Evolutionary conservation across 2,329 filamentous ascomycete genomes (phyloP).

Genomic region (Claviceps capensis): DNA sequence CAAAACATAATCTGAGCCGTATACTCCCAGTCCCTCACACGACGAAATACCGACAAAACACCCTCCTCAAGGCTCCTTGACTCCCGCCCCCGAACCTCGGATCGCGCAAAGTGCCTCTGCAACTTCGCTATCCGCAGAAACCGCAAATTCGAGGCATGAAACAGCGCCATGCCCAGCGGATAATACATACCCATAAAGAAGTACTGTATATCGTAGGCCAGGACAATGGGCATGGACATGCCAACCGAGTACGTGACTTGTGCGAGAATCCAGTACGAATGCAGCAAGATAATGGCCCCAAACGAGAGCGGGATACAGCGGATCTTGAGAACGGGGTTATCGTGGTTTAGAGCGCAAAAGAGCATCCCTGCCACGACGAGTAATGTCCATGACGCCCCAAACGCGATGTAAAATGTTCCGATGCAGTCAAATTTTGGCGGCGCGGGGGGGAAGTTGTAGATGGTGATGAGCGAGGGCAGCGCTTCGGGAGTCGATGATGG

Average conservation of each 20-base stretch:
- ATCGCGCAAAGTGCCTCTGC: slow-evolving; percentile 12
- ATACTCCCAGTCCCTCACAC: background rate
- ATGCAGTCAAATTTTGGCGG: slow-evolving; percentile 15
- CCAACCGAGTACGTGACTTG: slow-evolving; percentile 30
- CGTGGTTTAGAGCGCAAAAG: slow-evolving; percentile 20
- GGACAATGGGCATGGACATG: slow-evolving; percentile 22
- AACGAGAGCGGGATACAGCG: slow-evolving; percentile 23
- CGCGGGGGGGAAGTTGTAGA: slow-evolving; percentile 8
- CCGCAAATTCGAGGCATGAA: slow-evolving; percentile 48
- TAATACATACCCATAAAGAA: slow-evolving; percentile 54
- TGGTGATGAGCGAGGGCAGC: slow-evolving; percentile 1
- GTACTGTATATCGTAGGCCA: slow-evolving; percentile 38
- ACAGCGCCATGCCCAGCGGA: slow-evolving; percentile 51
- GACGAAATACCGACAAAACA: slow-evolving; percentile 6
- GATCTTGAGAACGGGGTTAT: slow-evolving; percentile 23
- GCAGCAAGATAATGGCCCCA: slow-evolving; percentile 22
- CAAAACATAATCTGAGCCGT: background rate
- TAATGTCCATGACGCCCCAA: slow-evolving; percentile 14
- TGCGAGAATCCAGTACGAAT: slow-evolving; percentile 25
- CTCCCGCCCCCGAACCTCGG: slow-evolving; percentile 8
- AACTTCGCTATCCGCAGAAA: slow-evolving; percentile 42
- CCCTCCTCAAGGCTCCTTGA: background rate
- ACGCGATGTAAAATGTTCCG: slow-evolving; percentile 18
- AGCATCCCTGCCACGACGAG: slow-evolving; percentile 21
- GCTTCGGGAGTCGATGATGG: background rate